phyloP scores from a whole-genome alignment of 1,284 basidiomycete genomes.

The Pseudomicrostroma phylloplanum region DNA sequence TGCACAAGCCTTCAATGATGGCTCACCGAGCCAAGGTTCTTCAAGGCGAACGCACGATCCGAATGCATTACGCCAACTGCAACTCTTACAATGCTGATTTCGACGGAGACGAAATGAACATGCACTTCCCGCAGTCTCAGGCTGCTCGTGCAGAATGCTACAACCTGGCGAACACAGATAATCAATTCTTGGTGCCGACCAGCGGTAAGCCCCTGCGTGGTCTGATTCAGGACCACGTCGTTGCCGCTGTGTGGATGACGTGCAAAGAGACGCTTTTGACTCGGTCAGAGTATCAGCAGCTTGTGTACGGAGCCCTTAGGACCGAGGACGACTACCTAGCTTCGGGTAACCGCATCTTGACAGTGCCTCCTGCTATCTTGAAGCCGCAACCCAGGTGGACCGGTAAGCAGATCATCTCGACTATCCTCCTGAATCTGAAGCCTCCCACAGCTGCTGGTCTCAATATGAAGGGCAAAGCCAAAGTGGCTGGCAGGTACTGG shows the following conservation, averaged over 20 bases:
- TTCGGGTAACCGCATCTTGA: constrained; percentile 63
- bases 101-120: constrained; percentile 99
- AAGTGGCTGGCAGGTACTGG: constrained; percentile 77
- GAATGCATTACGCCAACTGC: constrained; percentile 99
- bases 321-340: constrained; percentile 74
- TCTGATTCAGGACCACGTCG: constrained; percentile 97
- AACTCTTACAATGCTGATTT: constrained; percentile 99
- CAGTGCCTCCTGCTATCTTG: constrained; percentile 84
- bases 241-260: constrained; percentile 99
- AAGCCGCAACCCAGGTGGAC: constrained; percentile 89
- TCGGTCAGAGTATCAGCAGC: constrained; percentile 91
- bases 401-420: constrained; percentile 84
- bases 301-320: constrained; percentile 87
- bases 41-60: constrained; percentile 94
- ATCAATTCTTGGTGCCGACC: constrained; percentile 96
- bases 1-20: constrained; percentile 99
- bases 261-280: constrained; percentile 90
- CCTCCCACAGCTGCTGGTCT: constrained; percentile 74
- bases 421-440: constrained; percentile 67
- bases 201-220: constrained; percentile 96
- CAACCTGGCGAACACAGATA: constrained; percentile 89
- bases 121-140: constrained; percentile 95
- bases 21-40: constrained; percentile 87
- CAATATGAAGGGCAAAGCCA: constrained; percentile 78
- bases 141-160: constrained; percentile 76